Evolutionary conservation across 148 eudicot genomes (phyloP), one percentile per base, ranked within the genome.

Genomic region (Diospyros kaki): DNA sequence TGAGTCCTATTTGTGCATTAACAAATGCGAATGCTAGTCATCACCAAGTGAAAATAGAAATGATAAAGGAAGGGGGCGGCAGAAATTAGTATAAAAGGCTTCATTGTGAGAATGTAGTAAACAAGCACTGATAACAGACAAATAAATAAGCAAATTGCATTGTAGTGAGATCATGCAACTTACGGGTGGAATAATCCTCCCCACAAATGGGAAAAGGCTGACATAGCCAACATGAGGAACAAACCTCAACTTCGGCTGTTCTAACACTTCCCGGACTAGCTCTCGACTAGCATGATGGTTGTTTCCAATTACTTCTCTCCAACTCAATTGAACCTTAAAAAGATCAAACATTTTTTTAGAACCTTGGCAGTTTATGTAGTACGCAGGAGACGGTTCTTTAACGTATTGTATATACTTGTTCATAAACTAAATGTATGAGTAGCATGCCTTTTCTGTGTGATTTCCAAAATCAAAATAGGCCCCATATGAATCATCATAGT

Each of bases 201-300:
- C 85, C 81, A 95, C 87, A 71, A 95, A 87, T 40, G 98, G 98
- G 76, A 95, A 95, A 54, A 95, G 89, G 87, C 96, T 88, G 64
- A 92, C 91, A 77, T 95, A 95, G 81, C 98, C 98, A 81, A 92
- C 66, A 76, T 95, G 98, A 75, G 98, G 98, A 83, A 92, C 96
- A 75, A 95, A 82, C 66, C 86, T 90, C 76, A 90, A 81, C 76
- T 66, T 83, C 41, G 98, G 98, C 73, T 68, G 72, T 84, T 90
- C 96, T 17, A 80, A 77, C 64, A 90, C 96, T 83, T 92, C 94
- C 56, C 94, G 84, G 41, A 92, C 83, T 66, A 90, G 86, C 88
- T 94, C 96, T 80, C 87, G 87, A 69, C 64, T 87, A 41, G 87
- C 89, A 69, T 89, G 75, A 75, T 87, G 82, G 58, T 84, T 87